Percentiles rank a stretch among this genome's conserved stretches.
Conservation (phyloP, 805 yeast genomes). For the Pichia sporocuriosa region DNA sequence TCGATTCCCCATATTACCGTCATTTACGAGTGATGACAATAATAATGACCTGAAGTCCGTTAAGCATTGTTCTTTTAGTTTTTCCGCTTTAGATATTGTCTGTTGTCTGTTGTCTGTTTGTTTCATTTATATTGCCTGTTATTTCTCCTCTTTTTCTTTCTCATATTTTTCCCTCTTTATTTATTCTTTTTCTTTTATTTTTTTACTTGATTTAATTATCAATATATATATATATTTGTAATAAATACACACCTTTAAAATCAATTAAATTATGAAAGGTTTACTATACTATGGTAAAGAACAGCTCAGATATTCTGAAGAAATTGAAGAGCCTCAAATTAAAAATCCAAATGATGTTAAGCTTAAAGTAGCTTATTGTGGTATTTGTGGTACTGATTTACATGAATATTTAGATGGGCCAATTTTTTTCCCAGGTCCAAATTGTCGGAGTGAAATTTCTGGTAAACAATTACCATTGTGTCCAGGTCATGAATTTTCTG, state of each 20-base stretch:
- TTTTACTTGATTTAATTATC: too few relatives aligned
- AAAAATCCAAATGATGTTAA: slow-evolving; percentile 26
- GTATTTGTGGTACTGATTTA: slow-evolving; percentile 59
- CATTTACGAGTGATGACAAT: too few relatives aligned
- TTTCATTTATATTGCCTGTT: too few relatives aligned
- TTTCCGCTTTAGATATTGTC: too few relatives aligned
- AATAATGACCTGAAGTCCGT: too few relatives aligned
- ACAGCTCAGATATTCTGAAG: slow-evolving; percentile 36
- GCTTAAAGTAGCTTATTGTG: slow-evolving; percentile 39
- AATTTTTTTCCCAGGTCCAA: slow-evolving; percentile 39
- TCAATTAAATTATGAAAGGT: slow-evolving; percentile 35
- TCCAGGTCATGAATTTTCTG: slow-evolving; percentile 33
- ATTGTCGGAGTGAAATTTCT: slow-evolving; percentile 28
- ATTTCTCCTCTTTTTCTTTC: neutral
- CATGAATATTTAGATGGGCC: slow-evolving; percentile 56
- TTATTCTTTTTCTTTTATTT: neutral
- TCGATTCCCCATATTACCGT: too few relatives aligned
- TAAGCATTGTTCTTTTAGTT: too few relatives aligned
- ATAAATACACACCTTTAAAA: too few relatives aligned
- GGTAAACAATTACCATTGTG: slow-evolving; percentile 30
- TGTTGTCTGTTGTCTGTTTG: too few relatives aligned
- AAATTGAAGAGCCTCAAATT: slow-evolving; percentile 23
- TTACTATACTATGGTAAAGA: slow-evolving; percentile 40
- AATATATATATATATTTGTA: too few relatives aligned
- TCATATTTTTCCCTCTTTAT: neutral